Conservation (phyloP, 2,329 filamentous ascomycete species). For the Volutella citrinella region DNA sequence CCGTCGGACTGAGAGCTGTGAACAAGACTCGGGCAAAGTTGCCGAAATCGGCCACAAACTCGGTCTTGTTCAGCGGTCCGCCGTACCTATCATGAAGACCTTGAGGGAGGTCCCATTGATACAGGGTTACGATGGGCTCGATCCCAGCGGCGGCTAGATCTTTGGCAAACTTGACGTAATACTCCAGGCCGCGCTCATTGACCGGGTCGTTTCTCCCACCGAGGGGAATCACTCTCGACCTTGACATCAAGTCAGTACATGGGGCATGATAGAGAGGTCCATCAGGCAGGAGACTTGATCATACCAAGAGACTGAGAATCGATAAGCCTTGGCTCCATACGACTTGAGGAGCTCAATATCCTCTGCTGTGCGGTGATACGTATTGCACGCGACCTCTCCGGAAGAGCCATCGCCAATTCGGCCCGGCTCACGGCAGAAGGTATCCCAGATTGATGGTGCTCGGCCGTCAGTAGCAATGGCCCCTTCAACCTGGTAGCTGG, state of each 20-base stretch:
- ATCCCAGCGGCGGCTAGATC: slow-evolving; percentile 52
- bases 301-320: slow-evolving; percentile 63
- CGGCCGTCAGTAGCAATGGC: neutral
- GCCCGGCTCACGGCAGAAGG: neutral
- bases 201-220: slow-evolving; percentile 57
- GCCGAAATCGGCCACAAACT: neutral
- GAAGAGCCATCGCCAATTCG: neutral
- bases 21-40: neutral
- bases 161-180: slow-evolving; percentile 58
- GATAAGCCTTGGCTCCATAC: slow-evolving; percentile 56
- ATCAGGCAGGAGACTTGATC: too few relatives aligned
- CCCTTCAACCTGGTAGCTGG: slow-evolving; percentile 5
- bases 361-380: slow-evolving; percentile 38
- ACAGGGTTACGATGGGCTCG: slow-evolving; percentile 57
- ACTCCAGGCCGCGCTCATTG: slow-evolving; percentile 55
- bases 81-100: neutral
- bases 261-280: too few relatives aligned
- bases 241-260: too few relatives aligned
- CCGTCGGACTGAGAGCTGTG: neutral
- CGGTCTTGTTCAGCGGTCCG: neutral
- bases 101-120: slow-evolving; percentile 21
- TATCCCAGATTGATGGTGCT: slow-evolving; percentile 2
- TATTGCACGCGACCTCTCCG: slow-evolving; percentile 29
- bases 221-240: slow-evolving; percentile 59
- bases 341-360: slow-evolving; percentile 55